phyloP scores from a whole-genome alignment of 2,329 filamentous ascomycete species.

The Colletotrichum tamarilloi region DNA sequence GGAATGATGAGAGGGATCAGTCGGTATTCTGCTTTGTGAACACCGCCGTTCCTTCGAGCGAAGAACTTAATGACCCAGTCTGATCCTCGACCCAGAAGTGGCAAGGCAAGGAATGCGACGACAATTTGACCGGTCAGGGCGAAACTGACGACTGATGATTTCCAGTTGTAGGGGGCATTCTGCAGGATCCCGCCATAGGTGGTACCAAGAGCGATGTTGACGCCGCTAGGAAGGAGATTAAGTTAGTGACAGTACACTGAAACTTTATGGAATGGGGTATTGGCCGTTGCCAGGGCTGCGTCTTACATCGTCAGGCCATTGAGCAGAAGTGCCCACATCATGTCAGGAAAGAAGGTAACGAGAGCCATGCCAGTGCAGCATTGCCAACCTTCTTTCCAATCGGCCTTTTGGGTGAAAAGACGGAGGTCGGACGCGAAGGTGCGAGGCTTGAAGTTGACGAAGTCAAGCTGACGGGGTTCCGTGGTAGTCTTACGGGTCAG shows the following conservation, averaged over 20 bases:
- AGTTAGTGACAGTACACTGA: constrained; percentile 35
- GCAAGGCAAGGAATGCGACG: constrained; percentile 49
- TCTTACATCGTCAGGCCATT: constrained; percentile 40
- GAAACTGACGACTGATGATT: constrained; percentile 46
- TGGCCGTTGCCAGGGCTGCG: not conserved
- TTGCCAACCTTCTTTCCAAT: constrained; percentile 46
- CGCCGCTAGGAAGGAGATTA: constrained; percentile 47
- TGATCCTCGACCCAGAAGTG: constrained; percentile 50
- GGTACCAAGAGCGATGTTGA: constrained; percentile 55
- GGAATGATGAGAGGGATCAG: constrained; percentile 50
- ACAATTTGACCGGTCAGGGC: constrained; percentile 53
- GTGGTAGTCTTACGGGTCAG: constrained; percentile 22
- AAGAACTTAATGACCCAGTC: constrained; percentile 49
- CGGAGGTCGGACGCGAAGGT: constrained; percentile 49
- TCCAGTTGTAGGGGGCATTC: constrained; percentile 50
- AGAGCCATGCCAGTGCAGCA: constrained; percentile 43
- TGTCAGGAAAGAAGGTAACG: constrained; percentile 52
- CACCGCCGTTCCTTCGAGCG: constrained; percentile 48
- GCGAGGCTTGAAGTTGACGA: constrained; percentile 47
- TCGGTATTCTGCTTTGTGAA: constrained; percentile 54
- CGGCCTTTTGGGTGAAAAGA: constrained; percentile 50
- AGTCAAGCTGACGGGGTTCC: constrained; percentile 45
- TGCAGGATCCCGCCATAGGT: constrained; percentile 52
- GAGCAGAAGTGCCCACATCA: constrained; percentile 52
- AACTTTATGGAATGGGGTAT: not conserved